Percentiles rank a stretch among this genome's conserved stretches.
These are phyloP conservation scores for Trametes meyenii DNA, from an alignment of 768 basidiomycete species.

Conservation along the genomic window DNA sequence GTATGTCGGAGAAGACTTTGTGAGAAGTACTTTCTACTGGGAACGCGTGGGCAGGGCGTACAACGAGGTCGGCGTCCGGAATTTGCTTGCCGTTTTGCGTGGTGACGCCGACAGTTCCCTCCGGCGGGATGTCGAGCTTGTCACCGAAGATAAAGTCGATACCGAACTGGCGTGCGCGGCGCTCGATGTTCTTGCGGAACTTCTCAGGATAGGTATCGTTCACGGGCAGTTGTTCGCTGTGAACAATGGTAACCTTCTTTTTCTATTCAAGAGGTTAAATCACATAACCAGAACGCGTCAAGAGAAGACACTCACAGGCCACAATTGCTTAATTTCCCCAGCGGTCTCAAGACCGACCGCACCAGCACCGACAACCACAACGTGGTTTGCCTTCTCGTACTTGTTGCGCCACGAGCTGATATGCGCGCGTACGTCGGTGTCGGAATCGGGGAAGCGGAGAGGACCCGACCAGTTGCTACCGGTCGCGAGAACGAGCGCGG, in stretches of 20 bases:
- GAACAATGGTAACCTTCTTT: slow-evolving; percentile 64
- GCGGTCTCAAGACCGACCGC: slow-evolving; percentile 47
- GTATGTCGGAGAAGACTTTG: background rate
- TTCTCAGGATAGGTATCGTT: slow-evolving; percentile 57
- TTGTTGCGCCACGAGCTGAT: slow-evolving; percentile 36
- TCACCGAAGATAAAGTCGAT: slow-evolving; percentile 58
- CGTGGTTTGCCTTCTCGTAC: slow-evolving; percentile 34
- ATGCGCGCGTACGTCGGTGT: slow-evolving; percentile 27
- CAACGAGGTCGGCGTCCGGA: slow-evolving; percentile 57
- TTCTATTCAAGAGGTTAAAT: slow-evolving; percentile 17
- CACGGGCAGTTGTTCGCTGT: slow-evolving; percentile 51
- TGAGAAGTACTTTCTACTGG: too few species aligned
- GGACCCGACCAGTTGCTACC: slow-evolving; percentile 60
- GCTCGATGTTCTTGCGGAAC: slow-evolving; percentile 52
- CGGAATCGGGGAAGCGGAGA: slow-evolving; percentile 45
- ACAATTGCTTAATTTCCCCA: slow-evolving; percentile 47
- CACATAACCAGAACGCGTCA: background rate
- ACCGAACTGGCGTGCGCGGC: slow-evolving; percentile 44
- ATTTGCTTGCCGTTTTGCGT: slow-evolving; percentile 56
- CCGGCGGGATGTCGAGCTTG: slow-evolving; percentile 49
- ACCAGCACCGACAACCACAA: slow-evolving; percentile 43
- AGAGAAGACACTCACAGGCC: slow-evolving; percentile 37
- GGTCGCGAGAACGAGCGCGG: slow-evolving; percentile 59
- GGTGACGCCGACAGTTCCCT: slow-evolving; percentile 41
- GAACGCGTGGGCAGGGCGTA: slow-evolving; percentile 34